Percentiles rank a stretch among this genome's conserved stretches.
Evolutionary conservation across 2,329 filamentous ascomycete species (phyloP).

Genomic region (Macroventuria anomochaeta): DNA sequence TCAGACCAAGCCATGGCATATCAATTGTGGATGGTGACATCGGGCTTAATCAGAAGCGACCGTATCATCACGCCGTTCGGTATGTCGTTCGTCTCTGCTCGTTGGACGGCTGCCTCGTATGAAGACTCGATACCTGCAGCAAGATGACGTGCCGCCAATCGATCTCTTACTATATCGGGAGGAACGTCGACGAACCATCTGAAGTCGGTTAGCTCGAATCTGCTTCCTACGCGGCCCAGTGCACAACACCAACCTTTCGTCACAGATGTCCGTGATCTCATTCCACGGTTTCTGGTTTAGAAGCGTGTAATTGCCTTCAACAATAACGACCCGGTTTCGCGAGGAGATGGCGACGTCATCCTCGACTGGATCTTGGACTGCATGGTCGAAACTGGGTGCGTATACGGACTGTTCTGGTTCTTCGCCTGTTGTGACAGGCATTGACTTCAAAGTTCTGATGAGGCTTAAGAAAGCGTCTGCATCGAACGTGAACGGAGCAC

Average conservation of each 20-base stretch:
- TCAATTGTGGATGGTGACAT: conserved; percentile 30
- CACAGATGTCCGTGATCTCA: conserved; percentile 23
- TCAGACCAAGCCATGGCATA: too few species aligned
- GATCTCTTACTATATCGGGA: conserved; percentile 23
- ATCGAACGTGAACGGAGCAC: conserved; percentile 38
- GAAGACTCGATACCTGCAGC: conserved; percentile 33
- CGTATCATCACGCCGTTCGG: conserved; percentile 34
- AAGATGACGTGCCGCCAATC: conserved; percentile 31
- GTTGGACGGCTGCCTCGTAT: conserved; percentile 24
- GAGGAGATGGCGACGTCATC: conserved; percentile 30
- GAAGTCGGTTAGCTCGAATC: conserved; percentile 1
- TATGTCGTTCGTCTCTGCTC: conserved; percentile 36
- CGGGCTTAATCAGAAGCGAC: conserved; percentile 26
- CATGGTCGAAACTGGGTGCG: conserved; percentile 37
- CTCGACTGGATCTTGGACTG: conserved; percentile 30
- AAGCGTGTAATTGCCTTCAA: conserved; percentile 40
- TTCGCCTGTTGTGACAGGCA: conserved; percentile 22
- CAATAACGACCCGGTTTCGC: conserved; percentile 28
- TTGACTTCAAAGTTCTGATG: conserved; percentile 21
- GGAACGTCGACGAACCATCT: conserved; percentile 37
- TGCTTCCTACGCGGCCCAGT: neutral
- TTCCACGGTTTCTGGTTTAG: conserved; percentile 30
- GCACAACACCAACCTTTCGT: conserved; percentile 24
- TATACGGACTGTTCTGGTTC: conserved; percentile 24
- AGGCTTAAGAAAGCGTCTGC: conserved; percentile 28